Base-by-base conservation (phyloP, 1,284 basidiomycete genomes). In the Bondarzewia mesenterica region DNA sequence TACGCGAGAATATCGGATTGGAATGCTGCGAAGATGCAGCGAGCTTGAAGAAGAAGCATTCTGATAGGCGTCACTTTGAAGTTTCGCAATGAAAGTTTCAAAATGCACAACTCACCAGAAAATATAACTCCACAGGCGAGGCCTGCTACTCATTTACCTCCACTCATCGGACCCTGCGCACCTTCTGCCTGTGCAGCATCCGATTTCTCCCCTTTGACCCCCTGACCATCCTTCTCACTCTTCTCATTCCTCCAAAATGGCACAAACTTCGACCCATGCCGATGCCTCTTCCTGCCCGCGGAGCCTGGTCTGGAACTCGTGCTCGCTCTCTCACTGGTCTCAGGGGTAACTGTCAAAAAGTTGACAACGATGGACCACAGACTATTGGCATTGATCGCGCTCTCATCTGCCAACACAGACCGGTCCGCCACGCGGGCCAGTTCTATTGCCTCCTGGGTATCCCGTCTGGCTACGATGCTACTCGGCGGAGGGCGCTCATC, bases 401-500 rank as follows among this genome's bases (percentile, higher is more conserved):
- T 69, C 52, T 82, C 79, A 10, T 76, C 74, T 50, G 71, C 68
- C n/a, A 81, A 54, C 41, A 80, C 67, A 16, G 75, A 71, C 58
- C 77, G 72, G 58, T 89, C 87, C 10, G 86, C 87, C 42, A 87
- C 72, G 48, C 72, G 73, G 21, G 85, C 85, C 35, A 90, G 68
- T 58, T 74, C 67, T 21, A 80, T 69, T 16, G 88, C 87, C 64
- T 91, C 87, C 37, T 72, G 70, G 2, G 86, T 89, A 57, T 91
- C 89, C 44, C 86, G 67, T 49, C 89, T 69, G 26, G 85, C 80
- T 26, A 85, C 84, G 55, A 92, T 88, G 52, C 86, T 89, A 56
- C 84, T 87, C 4, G 89, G 82, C 7, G 89, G 89, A 5, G 89
- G 89, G 23, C 71, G 70, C 63, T 92, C 89, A 46, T 80, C 72